phyloP scores from a whole-genome alignment of 2,329 filamentous ascomycete species.

The Thielaviopsis ethacetica region DNA sequence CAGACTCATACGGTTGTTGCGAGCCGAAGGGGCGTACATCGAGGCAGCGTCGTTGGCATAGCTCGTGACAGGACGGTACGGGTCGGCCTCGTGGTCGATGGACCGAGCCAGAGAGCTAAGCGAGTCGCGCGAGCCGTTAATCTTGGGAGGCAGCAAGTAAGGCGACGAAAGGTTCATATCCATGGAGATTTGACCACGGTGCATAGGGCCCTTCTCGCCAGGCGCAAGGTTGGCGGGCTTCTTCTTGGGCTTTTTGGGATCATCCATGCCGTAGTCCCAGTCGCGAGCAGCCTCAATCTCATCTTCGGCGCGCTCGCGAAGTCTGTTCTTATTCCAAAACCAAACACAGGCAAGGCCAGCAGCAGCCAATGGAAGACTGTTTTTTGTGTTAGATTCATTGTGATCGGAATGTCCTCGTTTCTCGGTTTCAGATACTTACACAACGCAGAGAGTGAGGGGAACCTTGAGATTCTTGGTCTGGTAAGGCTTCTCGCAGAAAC shows the following conservation, averaged over 20 bases:
- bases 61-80: conserved; percentile 51
- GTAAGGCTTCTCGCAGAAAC: conserved; percentile 42
- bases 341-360: conserved; percentile 53
- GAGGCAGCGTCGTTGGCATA: conserved; percentile 36
- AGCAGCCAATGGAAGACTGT: conserved; percentile 58
- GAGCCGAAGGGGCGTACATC: conserved; percentile 27
- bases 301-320: conserved; percentile 61
- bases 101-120: conserved; percentile 70
- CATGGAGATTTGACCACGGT: conserved; percentile 46
- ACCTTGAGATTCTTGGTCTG: conserved; percentile 39
- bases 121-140: conserved; percentile 70
- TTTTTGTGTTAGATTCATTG: background rate
- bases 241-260: conserved; percentile 25
- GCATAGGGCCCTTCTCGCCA: conserved; percentile 35
- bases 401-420: background rate
- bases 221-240: conserved; percentile 29
- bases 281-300: conserved; percentile 74
- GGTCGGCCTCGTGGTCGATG: conserved; percentile 61
- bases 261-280: conserved; percentile 74
- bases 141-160: conserved; percentile 76
- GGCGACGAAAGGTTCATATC: conserved; percentile 64
- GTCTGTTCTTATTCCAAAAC: conserved; percentile 63
- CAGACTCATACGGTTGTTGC: conserved; percentile 26
- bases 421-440: conserved; percentile 35
- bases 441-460: conserved; percentile 51